Percentiles rank a stretch among this genome's conserved stretches.
These are phyloP conservation scores for Nelumbo lutea DNA, from an alignment of 164 flowering plant genomes.

Conservation along the genomic window DNA sequence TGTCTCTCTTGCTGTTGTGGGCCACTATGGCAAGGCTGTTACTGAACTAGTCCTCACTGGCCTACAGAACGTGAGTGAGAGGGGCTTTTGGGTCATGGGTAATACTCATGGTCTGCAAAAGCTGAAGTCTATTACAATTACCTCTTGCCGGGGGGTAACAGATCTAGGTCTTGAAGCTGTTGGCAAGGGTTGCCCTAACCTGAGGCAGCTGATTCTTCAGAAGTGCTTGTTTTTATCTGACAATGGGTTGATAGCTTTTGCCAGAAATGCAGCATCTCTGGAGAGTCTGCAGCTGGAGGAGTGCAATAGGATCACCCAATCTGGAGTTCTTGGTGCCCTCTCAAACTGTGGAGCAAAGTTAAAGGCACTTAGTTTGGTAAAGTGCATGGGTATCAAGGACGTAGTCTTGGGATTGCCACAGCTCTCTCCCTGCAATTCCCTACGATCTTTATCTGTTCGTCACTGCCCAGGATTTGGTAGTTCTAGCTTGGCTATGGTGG, in stretches of 20 bases:
- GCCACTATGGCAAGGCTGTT: conserved; percentile 68
- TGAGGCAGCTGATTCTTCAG: conserved; percentile 47
- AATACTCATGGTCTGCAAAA: conserved; percentile 61
- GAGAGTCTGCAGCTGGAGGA: conserved; percentile 64
- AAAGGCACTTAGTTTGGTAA: conserved; percentile 48
- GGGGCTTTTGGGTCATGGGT: conserved; percentile 84
- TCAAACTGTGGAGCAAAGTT: conserved; percentile 42
- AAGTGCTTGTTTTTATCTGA: conserved; percentile 58
- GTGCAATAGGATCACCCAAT: conserved; percentile 65
- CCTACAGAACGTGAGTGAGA: conserved; percentile 58
- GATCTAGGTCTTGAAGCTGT: conserved; percentile 64
- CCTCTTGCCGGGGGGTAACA: conserved; percentile 61
- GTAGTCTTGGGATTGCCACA: conserved; percentile 17
- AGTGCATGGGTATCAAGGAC: conserved; percentile 63
- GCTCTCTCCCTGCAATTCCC: conserved; percentile 41
- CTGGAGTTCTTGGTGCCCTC: conserved; percentile 52
- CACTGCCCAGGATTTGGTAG: conserved; percentile 71
- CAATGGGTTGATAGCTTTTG: conserved; percentile 50
- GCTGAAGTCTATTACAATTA: conserved; percentile 39
- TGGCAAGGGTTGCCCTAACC: conserved; percentile 62
- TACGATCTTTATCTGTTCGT: conserved; percentile 45
- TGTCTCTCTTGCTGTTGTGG: conserved; percentile 74
- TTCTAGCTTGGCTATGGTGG: conserved; percentile 41
- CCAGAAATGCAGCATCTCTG: conserved; percentile 49
- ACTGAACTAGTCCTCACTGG: conserved; percentile 49